Conservation (phyloP, 805 yeast genomes). For the Yamadazyma philogaea region DNA sequence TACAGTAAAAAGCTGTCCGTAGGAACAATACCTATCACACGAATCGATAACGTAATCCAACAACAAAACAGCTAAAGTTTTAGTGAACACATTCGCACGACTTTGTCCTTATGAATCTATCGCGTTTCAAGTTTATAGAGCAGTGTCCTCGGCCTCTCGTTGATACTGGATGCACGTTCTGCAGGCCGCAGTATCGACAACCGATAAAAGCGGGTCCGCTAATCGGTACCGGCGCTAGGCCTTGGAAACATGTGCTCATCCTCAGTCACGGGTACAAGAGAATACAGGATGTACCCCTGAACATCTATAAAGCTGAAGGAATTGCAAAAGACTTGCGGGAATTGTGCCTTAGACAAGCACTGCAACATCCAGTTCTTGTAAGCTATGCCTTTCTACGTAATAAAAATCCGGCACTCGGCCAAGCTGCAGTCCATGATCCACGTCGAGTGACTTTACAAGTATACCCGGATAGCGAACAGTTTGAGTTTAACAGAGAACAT, state of each 20-base stretch:
- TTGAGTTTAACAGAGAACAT: conserved; percentile 32
- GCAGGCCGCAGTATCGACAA: conserved; percentile 30
- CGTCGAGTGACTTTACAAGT: conserved; percentile 35
- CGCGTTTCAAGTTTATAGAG: conserved; percentile 15
- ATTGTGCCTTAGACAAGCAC: conserved; percentile 34
- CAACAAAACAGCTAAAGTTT: no score
- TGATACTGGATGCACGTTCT: conserved; percentile 64
- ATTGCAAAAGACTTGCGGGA: conserved; percentile 18
- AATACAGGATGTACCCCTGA: conserved; percentile 44
- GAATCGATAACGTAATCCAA: no score
- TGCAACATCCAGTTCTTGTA: conserved; percentile 42
- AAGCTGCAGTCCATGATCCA: no score
- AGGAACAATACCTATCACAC: not conserved
- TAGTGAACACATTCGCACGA: no score
- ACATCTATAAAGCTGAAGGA: conserved; percentile 48
- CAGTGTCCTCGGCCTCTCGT: conserved; percentile 49
- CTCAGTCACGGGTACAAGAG: conserved; percentile 42
- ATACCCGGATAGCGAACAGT: conserved; percentile 52
- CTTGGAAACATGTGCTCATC: conserved; percentile 56
- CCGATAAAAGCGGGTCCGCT: conserved; percentile 26
- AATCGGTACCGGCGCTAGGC: conserved; percentile 45
- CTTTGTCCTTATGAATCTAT: not conserved
- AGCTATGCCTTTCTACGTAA: conserved; percentile 37
- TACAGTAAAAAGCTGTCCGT: not conserved
- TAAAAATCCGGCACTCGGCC: not conserved